These are phyloP conservation scores for Xerocomus minutiporus DNA, from an alignment of 1,284 basidiomycete genomes.

Conservation along the genomic window DNA sequence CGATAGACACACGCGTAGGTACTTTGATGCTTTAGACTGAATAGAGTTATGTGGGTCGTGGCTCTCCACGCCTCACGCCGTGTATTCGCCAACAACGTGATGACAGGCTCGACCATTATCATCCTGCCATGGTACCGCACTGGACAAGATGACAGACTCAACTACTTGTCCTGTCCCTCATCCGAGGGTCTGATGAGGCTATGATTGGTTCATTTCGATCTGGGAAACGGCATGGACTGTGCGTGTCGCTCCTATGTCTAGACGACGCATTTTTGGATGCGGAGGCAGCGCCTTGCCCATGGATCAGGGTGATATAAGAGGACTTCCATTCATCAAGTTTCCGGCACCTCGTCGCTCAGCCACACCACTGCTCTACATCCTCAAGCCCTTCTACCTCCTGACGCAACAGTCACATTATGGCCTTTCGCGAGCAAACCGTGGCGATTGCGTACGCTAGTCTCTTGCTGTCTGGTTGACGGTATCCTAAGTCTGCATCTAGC, in stretches of 20 bases:
- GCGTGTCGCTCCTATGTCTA: constrained; percentile 16
- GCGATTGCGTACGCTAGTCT: constrained; percentile 24
- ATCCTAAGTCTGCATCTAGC: constrained; percentile 19
- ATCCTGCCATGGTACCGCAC: constrained; percentile 3
- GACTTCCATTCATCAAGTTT: neutral
- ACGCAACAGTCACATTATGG: constrained; percentile 13
- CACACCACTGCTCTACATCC: neutral
- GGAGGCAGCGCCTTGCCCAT: constrained; percentile 7
- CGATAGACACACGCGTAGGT: neutral
- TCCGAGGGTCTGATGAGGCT: constrained; percentile 14
- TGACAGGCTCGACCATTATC: neutral
- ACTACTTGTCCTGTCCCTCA: neutral
- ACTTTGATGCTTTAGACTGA: too few species aligned
- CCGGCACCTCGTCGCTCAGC: neutral
- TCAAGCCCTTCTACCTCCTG: neutral
- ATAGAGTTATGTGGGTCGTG: too few species aligned
- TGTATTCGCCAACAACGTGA: neutral
- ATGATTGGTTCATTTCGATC: constrained; percentile 20
- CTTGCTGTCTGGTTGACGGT: neutral
- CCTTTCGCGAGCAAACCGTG: constrained; percentile 8
- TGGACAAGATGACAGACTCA: neutral
- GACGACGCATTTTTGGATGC: constrained; percentile 3
- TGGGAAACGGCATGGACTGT: constrained; percentile 14
- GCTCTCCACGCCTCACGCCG: too few species aligned
- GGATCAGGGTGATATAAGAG: constrained; percentile 20